phyloP scores from a whole-genome alignment of 768 basidiomycete genomes.

The Boletus speciosus region DNA sequence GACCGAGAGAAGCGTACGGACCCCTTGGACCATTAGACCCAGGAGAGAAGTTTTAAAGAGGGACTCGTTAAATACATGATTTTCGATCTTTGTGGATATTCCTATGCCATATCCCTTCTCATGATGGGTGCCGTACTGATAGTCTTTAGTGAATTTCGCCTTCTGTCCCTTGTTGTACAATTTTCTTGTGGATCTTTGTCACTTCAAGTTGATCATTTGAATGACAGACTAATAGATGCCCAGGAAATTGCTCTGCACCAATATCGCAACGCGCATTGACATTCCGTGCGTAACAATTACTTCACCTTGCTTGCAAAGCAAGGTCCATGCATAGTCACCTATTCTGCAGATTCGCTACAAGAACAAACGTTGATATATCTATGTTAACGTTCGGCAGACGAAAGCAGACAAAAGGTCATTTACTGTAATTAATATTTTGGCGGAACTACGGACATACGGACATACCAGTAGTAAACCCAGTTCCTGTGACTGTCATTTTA shows the following conservation, averaged over 20 bases:
- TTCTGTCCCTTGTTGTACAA: constrained; percentile 16
- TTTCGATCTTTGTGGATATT: constrained; percentile 29
- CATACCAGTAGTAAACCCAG: too few species aligned
- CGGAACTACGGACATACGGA: too few species aligned
- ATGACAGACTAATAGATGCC: neutral
- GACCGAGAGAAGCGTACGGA: constrained; percentile 40
- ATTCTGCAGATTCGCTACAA: too few species aligned
- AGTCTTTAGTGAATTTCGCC: neutral
- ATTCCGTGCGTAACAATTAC: too few species aligned
- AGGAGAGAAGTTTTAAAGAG: constrained; percentile 45
- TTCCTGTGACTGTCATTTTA: neutral
- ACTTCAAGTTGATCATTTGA: neutral
- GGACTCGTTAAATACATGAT: constrained; percentile 19
- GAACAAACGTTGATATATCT: too few species aligned
- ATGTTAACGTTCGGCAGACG: too few species aligned
- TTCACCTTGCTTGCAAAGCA: too few species aligned
- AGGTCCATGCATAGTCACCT: too few species aligned
- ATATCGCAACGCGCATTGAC: too few species aligned
- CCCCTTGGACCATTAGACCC: constrained; percentile 62
- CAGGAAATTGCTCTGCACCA: neutral
- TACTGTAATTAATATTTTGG: too few species aligned
- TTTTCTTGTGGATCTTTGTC: constrained; percentile 1
- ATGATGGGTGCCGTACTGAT: neutral
- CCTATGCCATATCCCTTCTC: neutral
- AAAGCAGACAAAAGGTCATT: too few species aligned